Evolutionary conservation across 2,329 filamentous ascomycete genomes (phyloP).

Genomic region (Arthrobotrys pseudoclavata): DNA sequence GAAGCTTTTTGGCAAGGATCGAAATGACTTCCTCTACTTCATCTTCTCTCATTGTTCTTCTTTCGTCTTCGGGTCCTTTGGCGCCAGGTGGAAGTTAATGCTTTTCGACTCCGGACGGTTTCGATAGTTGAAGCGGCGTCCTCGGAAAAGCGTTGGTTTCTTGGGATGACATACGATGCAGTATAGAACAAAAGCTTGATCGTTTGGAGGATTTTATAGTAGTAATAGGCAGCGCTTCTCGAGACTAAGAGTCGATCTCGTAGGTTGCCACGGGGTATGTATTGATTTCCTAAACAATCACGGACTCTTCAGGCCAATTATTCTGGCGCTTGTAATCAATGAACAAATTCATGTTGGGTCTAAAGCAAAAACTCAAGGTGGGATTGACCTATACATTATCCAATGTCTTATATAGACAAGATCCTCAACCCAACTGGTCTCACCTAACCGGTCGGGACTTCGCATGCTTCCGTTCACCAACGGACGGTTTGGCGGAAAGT

Average conservation of each 20-base stretch:
- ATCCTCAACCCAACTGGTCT: neutral
- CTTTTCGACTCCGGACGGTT: neutral
- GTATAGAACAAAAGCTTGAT: neutral
- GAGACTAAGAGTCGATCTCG: too few relatives aligned
- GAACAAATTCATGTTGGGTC: neutral
- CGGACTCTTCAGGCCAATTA: neutral
- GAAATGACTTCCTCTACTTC: slow-evolving; percentile 1
- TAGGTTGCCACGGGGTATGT: neutral
- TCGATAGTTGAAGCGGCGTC: neutral
- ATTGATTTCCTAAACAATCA: neutral
- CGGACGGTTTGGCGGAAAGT: slow-evolving; percentile 12
- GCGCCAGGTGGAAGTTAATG: neutral
- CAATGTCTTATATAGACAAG: slow-evolving; percentile 12
- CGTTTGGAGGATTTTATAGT: neutral
- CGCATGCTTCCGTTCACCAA: slow-evolving; percentile 15
- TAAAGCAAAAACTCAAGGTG: neutral
- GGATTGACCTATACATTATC: neutral
- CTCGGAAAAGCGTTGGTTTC: neutral
- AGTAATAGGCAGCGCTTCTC: too few relatives aligned
- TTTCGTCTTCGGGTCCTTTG: neutral
- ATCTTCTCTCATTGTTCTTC: slow-evolving; percentile 8
- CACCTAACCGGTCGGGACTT: neutral
- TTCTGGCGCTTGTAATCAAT: slow-evolving; percentile 13
- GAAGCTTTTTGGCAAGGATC: slow-evolving; percentile 21
- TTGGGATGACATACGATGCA: neutral